Percentiles rank a stretch among this genome's conserved stretches.
These are phyloP conservation scores for Tricladium varicosporioides DNA, from an alignment of 2,329 filamentous ascomycete genomes.

Conservation along the genomic window DNA sequence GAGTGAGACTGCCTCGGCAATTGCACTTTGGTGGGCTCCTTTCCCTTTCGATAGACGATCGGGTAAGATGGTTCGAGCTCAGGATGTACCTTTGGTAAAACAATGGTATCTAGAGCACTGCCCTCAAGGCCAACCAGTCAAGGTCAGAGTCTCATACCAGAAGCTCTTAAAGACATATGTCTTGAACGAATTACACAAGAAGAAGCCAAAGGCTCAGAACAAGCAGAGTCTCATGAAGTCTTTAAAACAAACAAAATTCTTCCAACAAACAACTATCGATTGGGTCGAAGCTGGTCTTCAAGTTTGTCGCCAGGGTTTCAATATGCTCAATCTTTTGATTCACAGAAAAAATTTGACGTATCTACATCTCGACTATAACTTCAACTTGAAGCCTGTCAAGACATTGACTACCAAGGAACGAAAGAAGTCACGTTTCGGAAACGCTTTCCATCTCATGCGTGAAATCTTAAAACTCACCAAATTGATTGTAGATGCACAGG, in stretches of 20 bases:
- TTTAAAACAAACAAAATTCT: conserved; percentile 96
- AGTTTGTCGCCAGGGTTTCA: conserved; percentile 97
- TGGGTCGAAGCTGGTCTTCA: conserved; percentile 99
- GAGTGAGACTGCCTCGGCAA: conserved; percentile 84
- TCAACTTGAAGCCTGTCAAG: conserved; percentile 98
- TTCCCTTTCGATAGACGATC: conserved; percentile 94
- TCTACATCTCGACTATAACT: conserved; percentile 98
- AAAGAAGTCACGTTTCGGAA: conserved; percentile 98
- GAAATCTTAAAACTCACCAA: conserved; percentile 96
- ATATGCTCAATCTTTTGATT: conserved; percentile 97
- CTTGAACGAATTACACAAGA: conserved; percentile 94
- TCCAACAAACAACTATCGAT: conserved; percentile 98
- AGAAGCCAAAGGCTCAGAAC: conserved; percentile 90
- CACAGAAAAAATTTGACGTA: conserved; percentile 99
- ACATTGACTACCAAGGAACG: conserved; percentile 97
- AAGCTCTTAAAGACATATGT: conserved; percentile 96
- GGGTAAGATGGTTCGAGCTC: conserved; percentile 91
- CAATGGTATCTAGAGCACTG: conserved; percentile 98
- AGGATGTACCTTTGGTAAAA: conserved; percentile 95
- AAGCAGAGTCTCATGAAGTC: conserved; percentile 89
- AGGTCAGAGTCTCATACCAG: conserved; percentile 97
- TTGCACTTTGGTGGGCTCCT: conserved; percentile 96
- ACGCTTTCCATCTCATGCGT: conserved; percentile 98
- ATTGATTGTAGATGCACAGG: conserved; percentile 96
- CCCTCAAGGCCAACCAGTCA: conserved; percentile 86